Evolutionary conservation across 805 yeast genomes (phyloP).

Genomic region (Candida berthetii): DNA sequence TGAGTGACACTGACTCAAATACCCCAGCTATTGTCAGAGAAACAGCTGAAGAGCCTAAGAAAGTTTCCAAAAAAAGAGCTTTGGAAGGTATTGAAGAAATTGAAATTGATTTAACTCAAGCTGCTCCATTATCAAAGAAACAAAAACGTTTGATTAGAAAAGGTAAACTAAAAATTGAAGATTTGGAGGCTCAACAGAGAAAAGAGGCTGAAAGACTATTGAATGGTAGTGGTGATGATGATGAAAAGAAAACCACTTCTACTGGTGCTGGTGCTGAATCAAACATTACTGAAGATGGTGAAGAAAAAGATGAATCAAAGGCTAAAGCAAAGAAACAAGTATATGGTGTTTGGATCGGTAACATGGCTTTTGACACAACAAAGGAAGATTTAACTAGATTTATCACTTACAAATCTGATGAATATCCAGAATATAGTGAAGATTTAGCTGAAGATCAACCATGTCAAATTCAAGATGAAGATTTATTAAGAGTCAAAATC

Average conservation of each 20-base stretch:
- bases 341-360: conserved; percentile 92
- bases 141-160: conserved; percentile 83
- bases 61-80: conserved; percentile 1
- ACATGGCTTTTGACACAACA: conserved; percentile 77
- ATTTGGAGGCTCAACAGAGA: conserved; percentile 36
- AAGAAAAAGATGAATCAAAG: conserved; percentile 25
- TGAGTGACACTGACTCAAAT: neutral
- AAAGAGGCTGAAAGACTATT: conserved; percentile 19
- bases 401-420: conserved; percentile 51
- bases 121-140: conserved; percentile 85
- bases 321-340: conserved; percentile 36
- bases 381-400: conserved; percentile 68
- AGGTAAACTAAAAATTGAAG: conserved; percentile 59
- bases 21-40: neutral
- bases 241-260: conserved; percentile 17
- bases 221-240: conserved; percentile 8
- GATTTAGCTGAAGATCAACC: conserved; percentile 22
- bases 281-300: conserved; percentile 19
- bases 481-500: conserved; percentile 70
- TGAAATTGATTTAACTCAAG: conserved; percentile 61
- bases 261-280: conserved; percentile 21
- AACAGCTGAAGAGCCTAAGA: neutral
- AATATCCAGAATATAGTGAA: conserved; percentile 22
- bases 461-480: conserved; percentile 40
- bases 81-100: conserved; percentile 35